Conservation (phyloP, 257 asterid genomes). For the Datura wrightii region DNA sequence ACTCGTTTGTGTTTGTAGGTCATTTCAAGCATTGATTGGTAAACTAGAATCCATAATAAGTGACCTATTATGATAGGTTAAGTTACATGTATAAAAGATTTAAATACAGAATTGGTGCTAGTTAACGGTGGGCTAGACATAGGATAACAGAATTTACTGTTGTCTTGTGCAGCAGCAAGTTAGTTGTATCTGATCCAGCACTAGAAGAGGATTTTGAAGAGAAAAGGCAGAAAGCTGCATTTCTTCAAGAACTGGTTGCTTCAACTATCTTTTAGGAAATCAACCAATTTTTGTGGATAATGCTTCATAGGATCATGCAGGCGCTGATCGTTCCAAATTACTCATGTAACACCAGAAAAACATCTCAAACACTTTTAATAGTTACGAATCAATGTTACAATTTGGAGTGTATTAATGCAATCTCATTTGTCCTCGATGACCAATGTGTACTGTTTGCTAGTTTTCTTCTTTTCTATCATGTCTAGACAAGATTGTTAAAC, state of each 20-base stretch:
- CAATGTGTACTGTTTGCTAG: not conserved
- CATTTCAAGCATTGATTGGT: not conserved
- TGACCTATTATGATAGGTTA: not conserved
- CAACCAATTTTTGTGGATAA: not conserved
- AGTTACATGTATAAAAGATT: not conserved
- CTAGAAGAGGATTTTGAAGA: conserved; percentile 30
- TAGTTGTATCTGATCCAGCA: conserved; percentile 1
- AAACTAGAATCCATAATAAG: not conserved
- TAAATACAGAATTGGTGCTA: not conserved
- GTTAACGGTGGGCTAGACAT: not conserved
- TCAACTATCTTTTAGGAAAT: conserved; percentile 33
- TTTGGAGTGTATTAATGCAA: conserved; percentile 13
- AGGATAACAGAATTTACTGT: conserved; percentile 7
- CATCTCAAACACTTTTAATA: not conserved
- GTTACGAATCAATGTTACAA: not conserved
- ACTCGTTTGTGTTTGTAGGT: not conserved
- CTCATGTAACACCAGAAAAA: not conserved
- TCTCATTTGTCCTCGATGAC: not conserved
- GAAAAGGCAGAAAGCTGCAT: conserved; percentile 28
- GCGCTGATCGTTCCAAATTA: not conserved
- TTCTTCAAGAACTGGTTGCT: conserved; percentile 31
- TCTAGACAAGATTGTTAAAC: not conserved
- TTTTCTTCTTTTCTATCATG: conserved; percentile 6
- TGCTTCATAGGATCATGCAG: not conserved
- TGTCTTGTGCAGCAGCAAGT: conserved; percentile 25